Conservation (phyloP, 2,329 filamentous ascomycete species). For the Neospermospora avenae region DNA sequence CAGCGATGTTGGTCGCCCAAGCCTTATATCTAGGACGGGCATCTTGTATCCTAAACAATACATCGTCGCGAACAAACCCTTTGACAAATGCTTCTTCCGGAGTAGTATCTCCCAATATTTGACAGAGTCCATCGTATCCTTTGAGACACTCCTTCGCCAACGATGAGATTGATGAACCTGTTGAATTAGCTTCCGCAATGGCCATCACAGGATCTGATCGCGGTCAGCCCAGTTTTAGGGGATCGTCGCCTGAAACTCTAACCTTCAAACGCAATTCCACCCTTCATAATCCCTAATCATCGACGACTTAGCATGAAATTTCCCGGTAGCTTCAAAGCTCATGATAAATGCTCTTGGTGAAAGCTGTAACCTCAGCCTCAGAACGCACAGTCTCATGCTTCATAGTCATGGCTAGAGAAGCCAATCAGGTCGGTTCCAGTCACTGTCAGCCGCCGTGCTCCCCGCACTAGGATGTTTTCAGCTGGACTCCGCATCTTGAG, state of each 20-base stretch:
- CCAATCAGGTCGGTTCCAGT: background rate
- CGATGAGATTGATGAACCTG: background rate
- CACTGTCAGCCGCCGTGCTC: background rate
- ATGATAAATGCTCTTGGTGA: background rate
- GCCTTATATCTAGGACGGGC: slow-evolving; percentile 20
- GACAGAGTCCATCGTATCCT: background rate
- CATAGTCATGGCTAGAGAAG: background rate
- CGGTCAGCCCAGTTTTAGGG: background rate
- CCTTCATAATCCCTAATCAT: background rate
- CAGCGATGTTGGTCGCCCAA: slow-evolving; percentile 29
- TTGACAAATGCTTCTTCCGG: background rate
- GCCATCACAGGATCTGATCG: background rate
- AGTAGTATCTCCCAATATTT: background rate
- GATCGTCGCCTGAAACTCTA: background rate
- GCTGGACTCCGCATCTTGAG: background rate
- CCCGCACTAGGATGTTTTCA: background rate
- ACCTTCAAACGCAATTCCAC: background rate
- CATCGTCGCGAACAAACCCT: slow-evolving; percentile 14
- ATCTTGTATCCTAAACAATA: slow-evolving; percentile 16
- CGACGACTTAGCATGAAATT: background rate
- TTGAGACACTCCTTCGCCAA: background rate
- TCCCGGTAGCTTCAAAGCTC: background rate
- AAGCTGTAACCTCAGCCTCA: background rate
- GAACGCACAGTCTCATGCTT: background rate
- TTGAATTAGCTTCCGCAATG: background rate